These are phyloP conservation scores for Teunomyces lycoperdinae DNA, from an alignment of 805 yeast genomes.

Conservation along the genomic window DNA sequence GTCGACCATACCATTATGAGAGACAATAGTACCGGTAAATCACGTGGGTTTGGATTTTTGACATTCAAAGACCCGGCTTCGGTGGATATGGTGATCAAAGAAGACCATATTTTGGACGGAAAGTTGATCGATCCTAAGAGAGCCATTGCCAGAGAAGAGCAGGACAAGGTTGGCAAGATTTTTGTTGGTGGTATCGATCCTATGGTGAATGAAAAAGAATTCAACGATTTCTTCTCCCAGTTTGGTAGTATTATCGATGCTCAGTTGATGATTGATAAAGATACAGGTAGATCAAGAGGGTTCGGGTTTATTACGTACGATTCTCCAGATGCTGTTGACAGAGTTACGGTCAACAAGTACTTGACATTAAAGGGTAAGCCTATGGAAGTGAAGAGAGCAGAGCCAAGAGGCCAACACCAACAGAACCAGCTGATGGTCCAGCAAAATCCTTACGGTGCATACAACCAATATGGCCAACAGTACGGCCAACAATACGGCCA, in stretches of 20 bases:
- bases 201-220: conserved; percentile 88
- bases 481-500: conserved; percentile 25
- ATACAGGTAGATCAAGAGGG: conserved; percentile 94
- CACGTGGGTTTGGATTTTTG: conserved; percentile 93
- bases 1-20: conserved; percentile 90
- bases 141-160: conserved; percentile 96
- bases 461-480: conserved; percentile 25
- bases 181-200: conserved; percentile 97
- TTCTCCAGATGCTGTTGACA: conserved; percentile 89
- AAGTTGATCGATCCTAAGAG: conserved; percentile 96
- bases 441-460: conserved; percentile 23
- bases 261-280: conserved; percentile 95
- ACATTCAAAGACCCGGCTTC: conserved; percentile 79
- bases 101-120: conserved; percentile 89
- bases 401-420: conserved; percentile 70
- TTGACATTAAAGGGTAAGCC: conserved; percentile 81
- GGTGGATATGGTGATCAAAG: conserved; percentile 81
- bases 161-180: conserved; percentile 93
- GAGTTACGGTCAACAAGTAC: conserved; percentile 77
- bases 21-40: conserved; percentile 79
- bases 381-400: conserved; percentile 82
- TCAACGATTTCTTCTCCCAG: conserved; percentile 78
- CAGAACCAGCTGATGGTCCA: conserved; percentile 27
- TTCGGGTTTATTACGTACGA: conserved; percentile 96
- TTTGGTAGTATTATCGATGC: conserved; percentile 93